These are phyloP conservation scores for Syncephalastrum monosporum DNA, from an alignment of 371 early-diverging fungal species.

Conservation along the genomic window DNA sequence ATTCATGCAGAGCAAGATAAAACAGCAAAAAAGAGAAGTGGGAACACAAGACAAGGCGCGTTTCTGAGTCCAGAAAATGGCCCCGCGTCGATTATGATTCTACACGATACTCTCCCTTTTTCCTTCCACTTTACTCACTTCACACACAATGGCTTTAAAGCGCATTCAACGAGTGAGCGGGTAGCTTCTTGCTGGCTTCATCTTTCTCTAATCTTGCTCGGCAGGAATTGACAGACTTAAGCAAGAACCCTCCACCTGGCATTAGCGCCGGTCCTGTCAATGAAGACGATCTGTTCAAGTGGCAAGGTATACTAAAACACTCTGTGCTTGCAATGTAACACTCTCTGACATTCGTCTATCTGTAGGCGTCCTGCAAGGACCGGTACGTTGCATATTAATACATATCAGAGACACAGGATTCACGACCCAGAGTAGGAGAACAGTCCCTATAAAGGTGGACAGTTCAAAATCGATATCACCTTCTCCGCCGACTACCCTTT, in stretches of 20 bases:
- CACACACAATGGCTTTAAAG: conserved; percentile 39
- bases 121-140: neutral
- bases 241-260: conserved; percentile 64
- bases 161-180: conserved; percentile 44
- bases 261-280: conserved; percentile 67
- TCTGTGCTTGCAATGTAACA: neutral
- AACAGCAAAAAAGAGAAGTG: too few relatives aligned
- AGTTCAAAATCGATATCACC: conserved; percentile 77
- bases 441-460: conserved; percentile 84
- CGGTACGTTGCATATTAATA: conserved; percentile 20
- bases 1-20: too few relatives aligned
- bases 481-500: conserved; percentile 91
- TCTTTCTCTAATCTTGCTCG: neutral
- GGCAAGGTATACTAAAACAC: conserved; percentile 61
- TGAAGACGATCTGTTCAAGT: conserved; percentile 71
- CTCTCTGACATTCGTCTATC: neutral
- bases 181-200: too few relatives aligned
- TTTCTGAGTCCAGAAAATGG: too few relatives aligned
- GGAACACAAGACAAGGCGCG: too few relatives aligned
- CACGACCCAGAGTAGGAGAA: conserved; percentile 25
- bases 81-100: too few relatives aligned
- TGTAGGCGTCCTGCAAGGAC: conserved; percentile 33
- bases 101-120: too few relatives aligned
- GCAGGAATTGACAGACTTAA: conserved; percentile 73
- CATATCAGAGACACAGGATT: neutral